phyloP scores from a whole-genome alignment of 23 red algal species.

The Rhodosorus marinus region DNA sequence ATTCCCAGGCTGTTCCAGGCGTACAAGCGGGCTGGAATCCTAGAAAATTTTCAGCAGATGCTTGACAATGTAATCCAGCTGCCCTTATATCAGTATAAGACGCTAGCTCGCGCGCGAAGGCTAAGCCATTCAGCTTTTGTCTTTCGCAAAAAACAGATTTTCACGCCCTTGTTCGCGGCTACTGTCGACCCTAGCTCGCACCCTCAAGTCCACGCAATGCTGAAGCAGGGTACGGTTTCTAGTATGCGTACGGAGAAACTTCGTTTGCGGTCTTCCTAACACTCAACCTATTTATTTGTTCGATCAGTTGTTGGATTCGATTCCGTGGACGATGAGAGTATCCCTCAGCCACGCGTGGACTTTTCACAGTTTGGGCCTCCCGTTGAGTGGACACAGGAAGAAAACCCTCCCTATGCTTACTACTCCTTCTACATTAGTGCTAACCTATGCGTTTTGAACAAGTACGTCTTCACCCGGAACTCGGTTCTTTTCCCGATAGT shows the following conservation, averaged over 20 bases:
- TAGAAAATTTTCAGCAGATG: conserved; percentile 53
- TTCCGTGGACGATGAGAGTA: conserved; percentile 87
- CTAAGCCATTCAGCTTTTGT: too few relatives aligned
- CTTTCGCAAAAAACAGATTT: too few relatives aligned
- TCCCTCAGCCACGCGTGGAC: conserved; percentile 33
- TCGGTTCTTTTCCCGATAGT: not conserved
- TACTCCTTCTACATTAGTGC: conserved; percentile 70
- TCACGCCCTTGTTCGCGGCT: conserved; percentile 73
- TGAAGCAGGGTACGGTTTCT: too few relatives aligned
- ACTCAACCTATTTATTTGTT: too few relatives aligned
- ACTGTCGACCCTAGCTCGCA: conserved; percentile 59
- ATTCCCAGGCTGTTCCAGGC: conserved; percentile 72
- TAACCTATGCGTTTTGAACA: conserved; percentile 73
- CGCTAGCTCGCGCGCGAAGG: too few relatives aligned
- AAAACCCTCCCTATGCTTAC: conserved; percentile 75
- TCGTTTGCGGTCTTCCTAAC: too few relatives aligned
- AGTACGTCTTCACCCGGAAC: too few relatives aligned
- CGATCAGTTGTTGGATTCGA: conserved; percentile 92
- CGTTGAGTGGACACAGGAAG: conserved; percentile 24
- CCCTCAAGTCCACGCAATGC: conserved; percentile 24
- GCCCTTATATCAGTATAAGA: too few relatives aligned
- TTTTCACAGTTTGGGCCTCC: conserved; percentile 34
- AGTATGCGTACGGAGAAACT: too few relatives aligned
- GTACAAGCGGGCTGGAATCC: conserved; percentile 26
- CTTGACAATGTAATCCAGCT: too few relatives aligned